These are phyloP conservation scores for Rhododendron ovatum DNA, from an alignment of 148 eudicot species.

Conservation along the genomic window DNA sequence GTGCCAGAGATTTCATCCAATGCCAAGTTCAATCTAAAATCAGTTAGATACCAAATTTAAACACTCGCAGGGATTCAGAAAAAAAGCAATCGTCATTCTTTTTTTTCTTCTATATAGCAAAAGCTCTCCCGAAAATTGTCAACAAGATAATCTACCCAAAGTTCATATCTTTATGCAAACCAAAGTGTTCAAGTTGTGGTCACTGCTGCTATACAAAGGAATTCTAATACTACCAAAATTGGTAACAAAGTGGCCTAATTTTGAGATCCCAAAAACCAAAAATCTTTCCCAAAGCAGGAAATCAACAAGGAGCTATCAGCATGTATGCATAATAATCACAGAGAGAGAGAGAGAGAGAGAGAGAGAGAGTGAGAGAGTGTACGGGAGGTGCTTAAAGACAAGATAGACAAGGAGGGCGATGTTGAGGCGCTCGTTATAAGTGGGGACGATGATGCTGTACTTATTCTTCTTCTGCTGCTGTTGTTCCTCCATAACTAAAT, in stretches of 20 bases:
- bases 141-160: neutral
- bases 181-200: neutral
- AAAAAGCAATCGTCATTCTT: no score
- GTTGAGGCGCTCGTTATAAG: constrained; percentile 93
- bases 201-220: neutral
- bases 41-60: neutral
- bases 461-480: constrained; percentile 33
- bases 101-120: no score
- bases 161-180: neutral
- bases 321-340: neutral
- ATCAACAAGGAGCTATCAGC: neutral
- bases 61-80: neutral
- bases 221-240: neutral
- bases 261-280: constrained; percentile 1
- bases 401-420: constrained; percentile 71
- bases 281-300: neutral
- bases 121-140: neutral
- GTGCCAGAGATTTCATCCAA: neutral
- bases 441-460: constrained; percentile 74
- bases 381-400: constrained; percentile 76
- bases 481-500: constrained; percentile 24
- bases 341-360: neutral
- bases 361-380: neutral
- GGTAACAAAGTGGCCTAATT: neutral
- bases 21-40: neutral